Base-by-base conservation (phyloP, 352 stramenopile genomes). In the Pythium monospermum region DNA sequence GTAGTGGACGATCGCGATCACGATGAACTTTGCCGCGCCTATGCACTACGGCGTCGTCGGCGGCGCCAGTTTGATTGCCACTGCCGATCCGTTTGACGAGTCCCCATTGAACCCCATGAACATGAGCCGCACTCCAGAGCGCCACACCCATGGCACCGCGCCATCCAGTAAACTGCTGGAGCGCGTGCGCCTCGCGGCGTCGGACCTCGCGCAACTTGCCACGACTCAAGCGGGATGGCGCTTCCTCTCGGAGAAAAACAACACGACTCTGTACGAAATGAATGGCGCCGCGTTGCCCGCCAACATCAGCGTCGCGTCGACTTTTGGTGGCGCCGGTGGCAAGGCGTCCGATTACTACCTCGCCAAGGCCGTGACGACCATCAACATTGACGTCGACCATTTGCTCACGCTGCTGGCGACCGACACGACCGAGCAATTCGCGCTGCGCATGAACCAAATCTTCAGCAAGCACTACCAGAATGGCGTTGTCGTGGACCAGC, bases 291-390 rank as follows among this genome's bases (percentile, higher is more conserved):
- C 72, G 25, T 53, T 87, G 30, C 76, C 76, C 7, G 15, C 52
- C 5, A 65, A 56, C 5, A 42, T 53, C 1, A 38, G 48, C 6
- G 49, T 58, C 18, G 49, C 56, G 11, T 33, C 56, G 19, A 37
- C 48, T 4, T 58, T 64, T 28, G 56, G 57, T 31, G 60, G 59
- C 35, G 68, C 68, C 8, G 70, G 72, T 35, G 68, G 70, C 19
- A 62, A 80, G 31, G 66, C 72, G 33, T 69, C 71, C 33, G 77
- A 85, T 45, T 88, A 79, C 46, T 85, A 85, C 49, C 36, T 86
- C n/a, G 71, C 86, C 23, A 68, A 78, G 28, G 75, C 61, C 18
- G 75, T 85, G 19, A 84, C 75, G 2, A 85, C 75, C 1, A 61
- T 85, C 4, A 56, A 77, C 42, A 62, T 61, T 5, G 67, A 64